Evolutionary conservation across 2,329 filamentous ascomycete genomes (phyloP).

Genomic region (Verticillium klebahnii): DNA sequence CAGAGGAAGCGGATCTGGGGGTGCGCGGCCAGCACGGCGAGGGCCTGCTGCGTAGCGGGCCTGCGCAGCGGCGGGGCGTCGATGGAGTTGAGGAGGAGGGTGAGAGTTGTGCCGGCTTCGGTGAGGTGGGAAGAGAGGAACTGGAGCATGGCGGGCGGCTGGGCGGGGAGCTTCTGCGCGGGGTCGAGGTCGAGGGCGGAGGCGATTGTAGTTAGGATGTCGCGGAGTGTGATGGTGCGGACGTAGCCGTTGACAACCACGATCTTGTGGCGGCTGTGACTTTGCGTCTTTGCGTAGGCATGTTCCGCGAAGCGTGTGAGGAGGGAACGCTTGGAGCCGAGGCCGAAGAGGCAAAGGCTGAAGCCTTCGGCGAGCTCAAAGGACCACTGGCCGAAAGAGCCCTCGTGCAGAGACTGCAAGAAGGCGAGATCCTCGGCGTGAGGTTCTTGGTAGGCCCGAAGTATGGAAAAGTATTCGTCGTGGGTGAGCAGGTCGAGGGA

Average conservation of each 20-base stretch:
- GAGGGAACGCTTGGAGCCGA: constrained; percentile 79
- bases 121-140: constrained; percentile 59
- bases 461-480: constrained; percentile 79
- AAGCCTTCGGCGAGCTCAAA: constrained; percentile 88
- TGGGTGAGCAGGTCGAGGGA: constrained; percentile 76
- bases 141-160: constrained; percentile 65
- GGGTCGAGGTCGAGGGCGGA: constrained; percentile 56
- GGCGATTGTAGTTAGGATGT: constrained; percentile 66
- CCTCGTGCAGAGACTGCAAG: constrained; percentile 69
- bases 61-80: constrained; percentile 76
- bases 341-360: constrained; percentile 87
- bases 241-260: constrained; percentile 86
- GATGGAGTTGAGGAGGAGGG: constrained; percentile 78
- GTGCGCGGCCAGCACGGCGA: constrained; percentile 73
- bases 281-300: constrained; percentile 43
- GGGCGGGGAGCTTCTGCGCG: constrained; percentile 46
- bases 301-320: constrained; percentile 72
- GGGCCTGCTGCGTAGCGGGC: constrained; percentile 61
- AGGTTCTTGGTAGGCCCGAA: constrained; percentile 60
- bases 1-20: constrained; percentile 68
- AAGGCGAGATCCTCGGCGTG: constrained; percentile 68
- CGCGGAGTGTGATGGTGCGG: constrained; percentile 59
- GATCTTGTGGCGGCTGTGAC: constrained; percentile 50
- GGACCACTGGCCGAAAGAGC: constrained; percentile 84
- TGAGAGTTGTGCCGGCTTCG: constrained; percentile 43